Evolutionary conservation across 306 rosid genomes (phyloP).

Genomic region (Acacia crassicarpa): DNA sequence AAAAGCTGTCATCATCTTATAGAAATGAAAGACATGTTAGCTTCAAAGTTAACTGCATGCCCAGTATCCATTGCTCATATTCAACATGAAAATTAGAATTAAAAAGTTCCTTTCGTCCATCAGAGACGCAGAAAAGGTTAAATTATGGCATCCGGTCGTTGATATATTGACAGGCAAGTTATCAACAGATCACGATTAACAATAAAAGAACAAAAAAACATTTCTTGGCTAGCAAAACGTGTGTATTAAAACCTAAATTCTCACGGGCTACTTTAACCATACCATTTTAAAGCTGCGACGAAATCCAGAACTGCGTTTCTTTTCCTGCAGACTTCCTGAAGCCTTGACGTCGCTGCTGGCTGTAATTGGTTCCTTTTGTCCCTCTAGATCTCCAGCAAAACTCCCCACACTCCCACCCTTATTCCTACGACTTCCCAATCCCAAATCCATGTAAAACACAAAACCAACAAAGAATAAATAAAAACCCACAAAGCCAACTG

Average conservation of each 20-base stretch:
- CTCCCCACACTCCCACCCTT: conserved; percentile 33
- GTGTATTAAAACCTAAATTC: not conserved
- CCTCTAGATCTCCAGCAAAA: conserved; percentile 47
- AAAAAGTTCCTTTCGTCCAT: not conserved
- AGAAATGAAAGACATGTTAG: not conserved
- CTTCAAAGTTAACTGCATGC: not conserved
- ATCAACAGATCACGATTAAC: not conserved
- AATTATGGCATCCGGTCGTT: not conserved
- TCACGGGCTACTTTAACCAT: conserved; percentile 24
- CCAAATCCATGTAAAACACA: conserved; percentile 92
- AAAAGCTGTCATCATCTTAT: conserved; percentile 11
- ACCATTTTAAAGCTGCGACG: conserved; percentile 53
- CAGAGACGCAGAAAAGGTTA: not conserved
- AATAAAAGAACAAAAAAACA: not conserved
- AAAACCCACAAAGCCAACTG: conserved; percentile 75
- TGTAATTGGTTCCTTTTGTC: conserved; percentile 22
- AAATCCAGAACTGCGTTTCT: conserved; percentile 42
- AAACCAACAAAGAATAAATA: conserved; percentile 80
- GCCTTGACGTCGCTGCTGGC: conserved; percentile 34
- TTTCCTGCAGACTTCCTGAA: conserved; percentile 28
- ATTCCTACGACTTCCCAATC: conserved; percentile 39
- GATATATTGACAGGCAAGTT: not conserved
- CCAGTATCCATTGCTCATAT: not conserved
- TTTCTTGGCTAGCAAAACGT: not conserved
- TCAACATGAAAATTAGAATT: not conserved